Evolutionary conservation across 129 eudicot species (phyloP).

Genomic region (Flaveria linearis): DNA sequence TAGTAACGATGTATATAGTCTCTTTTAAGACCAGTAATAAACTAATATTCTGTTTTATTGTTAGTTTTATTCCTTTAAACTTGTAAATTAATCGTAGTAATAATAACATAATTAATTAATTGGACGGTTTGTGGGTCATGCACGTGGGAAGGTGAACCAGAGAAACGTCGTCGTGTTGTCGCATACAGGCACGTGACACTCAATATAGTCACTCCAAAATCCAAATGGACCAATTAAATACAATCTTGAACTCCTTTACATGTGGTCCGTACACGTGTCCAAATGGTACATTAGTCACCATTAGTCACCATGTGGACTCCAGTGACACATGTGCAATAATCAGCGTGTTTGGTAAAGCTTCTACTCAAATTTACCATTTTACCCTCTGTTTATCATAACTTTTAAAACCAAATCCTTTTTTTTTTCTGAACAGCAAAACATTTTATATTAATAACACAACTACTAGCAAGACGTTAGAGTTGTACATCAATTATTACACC

Average conservation of each 20-base stretch:
- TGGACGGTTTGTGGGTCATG: constrained; percentile 4
- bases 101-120: too few relatives aligned
- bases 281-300: not conserved
- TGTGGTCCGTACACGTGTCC: not conserved
- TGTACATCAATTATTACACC: too few relatives aligned
- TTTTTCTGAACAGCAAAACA: too few relatives aligned
- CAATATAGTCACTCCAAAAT: not conserved
- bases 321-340: constrained; percentile 2
- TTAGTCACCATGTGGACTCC: not conserved
- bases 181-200: not conserved
- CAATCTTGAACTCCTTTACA: not conserved
- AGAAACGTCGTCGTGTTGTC: constrained; percentile 13
- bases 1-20: too few relatives aligned
- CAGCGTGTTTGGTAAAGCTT: not conserved
- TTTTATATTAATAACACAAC: too few relatives aligned
- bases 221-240: constrained; percentile 1
- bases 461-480: too few relatives aligned
- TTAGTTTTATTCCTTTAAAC: too few relatives aligned
- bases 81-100: too few relatives aligned
- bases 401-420: not conserved
- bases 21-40: not conserved
- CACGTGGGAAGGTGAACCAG: not conserved
- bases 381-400: not conserved
- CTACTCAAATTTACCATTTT: not conserved
- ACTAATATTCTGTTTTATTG: not conserved